phyloP scores from a whole-genome alignment of 2,329 filamentous ascomycete genomes.

The Ophiostoma himal-ulmi region DNA sequence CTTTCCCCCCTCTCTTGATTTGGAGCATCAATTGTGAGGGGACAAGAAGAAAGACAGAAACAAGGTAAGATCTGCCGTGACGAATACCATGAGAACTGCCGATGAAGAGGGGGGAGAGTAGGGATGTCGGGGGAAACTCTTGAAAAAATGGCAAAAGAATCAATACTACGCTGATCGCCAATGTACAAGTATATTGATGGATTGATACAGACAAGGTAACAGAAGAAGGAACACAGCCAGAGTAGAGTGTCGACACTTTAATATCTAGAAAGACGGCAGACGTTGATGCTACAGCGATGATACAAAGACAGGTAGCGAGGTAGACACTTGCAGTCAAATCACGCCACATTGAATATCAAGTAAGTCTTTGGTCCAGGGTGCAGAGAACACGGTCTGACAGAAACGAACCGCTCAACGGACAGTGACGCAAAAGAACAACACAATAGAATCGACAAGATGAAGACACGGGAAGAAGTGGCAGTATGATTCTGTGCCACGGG shows the following conservation, averaged over 20 bases:
- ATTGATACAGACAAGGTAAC: not conserved
- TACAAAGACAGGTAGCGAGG: not conserved
- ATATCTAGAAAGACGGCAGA: not conserved
- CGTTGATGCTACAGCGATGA: not conserved
- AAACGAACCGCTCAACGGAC: not conserved
- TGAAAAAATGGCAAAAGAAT: not conserved
- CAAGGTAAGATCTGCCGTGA: conserved; percentile 1
- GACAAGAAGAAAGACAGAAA: not conserved
- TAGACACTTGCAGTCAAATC: not conserved
- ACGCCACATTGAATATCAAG: not conserved
- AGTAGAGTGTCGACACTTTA: not conserved
- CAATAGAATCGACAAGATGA: not conserved
- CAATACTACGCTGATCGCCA: conserved; percentile 4
- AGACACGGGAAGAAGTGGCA: not conserved
- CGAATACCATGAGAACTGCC: not conserved
- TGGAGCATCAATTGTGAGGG: not conserved
- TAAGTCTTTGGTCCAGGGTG: not conserved
- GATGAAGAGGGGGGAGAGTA: not conserved
- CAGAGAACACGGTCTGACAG: not conserved
- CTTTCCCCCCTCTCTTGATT: not conserved
- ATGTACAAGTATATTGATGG: not conserved
- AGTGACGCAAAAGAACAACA: not conserved
- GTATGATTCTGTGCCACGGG: not conserved
- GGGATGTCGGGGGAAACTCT: not conserved
- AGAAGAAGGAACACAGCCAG: not conserved